Conservation (phyloP, 2,329 filamentous ascomycete genomes). For the Neurospora sp. region DNA sequence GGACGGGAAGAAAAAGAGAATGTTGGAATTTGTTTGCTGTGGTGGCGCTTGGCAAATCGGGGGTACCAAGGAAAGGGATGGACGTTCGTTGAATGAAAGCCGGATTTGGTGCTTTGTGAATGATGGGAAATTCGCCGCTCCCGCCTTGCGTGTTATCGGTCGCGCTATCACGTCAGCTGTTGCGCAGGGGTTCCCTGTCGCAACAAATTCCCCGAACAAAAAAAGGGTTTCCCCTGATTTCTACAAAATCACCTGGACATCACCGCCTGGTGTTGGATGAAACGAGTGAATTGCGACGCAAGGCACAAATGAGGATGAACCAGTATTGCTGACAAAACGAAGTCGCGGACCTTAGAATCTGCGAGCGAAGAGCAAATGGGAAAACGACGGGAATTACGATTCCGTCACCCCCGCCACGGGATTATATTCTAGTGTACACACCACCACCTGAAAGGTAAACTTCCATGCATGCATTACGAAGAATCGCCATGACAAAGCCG, state of each 20-base stretch:
- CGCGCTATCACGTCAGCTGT: not conserved
- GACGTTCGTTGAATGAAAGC: not conserved
- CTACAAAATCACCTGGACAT: not conserved
- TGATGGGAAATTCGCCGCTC: not conserved
- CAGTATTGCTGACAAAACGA: not conserved
- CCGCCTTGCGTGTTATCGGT: not conserved
- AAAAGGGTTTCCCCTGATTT: not conserved
- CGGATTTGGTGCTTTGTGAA: not conserved
- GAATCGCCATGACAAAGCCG: not conserved
- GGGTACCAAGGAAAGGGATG: not conserved
- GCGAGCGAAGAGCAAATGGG: not conserved
- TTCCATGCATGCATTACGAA: not conserved
- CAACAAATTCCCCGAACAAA: not conserved
- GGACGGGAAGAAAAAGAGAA: not conserved
- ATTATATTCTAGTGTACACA: not conserved
- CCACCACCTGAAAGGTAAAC: not conserved
- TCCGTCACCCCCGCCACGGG: not conserved
- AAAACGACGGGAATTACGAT: not conserved
- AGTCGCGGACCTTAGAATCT: not conserved
- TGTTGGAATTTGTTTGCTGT: not conserved
- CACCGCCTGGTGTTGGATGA: not conserved
- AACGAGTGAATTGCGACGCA: not conserved
- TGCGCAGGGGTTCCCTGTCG: not conserved
- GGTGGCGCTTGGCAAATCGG: not conserved
- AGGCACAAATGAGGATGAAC: not conserved